A percentile compares a stretch with the other conserved stretches of the same genome.
Conservation (phyloP, 2,329 filamentous ascomycete species). For the Aspergillus amoenus region DNA sequence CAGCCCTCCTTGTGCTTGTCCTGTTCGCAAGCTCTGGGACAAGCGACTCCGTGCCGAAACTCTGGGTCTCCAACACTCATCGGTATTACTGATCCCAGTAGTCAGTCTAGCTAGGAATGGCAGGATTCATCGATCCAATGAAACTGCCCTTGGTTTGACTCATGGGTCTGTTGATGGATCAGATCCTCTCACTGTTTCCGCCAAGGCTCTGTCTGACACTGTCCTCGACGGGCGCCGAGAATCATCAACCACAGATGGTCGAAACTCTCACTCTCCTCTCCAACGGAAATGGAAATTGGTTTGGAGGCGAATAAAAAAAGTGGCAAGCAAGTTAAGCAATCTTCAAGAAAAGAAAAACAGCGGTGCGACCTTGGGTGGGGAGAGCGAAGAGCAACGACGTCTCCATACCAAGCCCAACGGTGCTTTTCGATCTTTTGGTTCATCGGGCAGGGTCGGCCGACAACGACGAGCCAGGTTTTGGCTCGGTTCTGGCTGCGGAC, state of each 20-base stretch:
- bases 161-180: not conserved
- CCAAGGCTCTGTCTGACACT: not conserved
- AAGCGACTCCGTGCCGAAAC: not conserved
- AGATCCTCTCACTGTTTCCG: not conserved
- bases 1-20: not conserved
- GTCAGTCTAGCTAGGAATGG: not conserved
- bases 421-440: conserved; percentile 1
- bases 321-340: not conserved
- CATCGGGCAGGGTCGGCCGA: not conserved
- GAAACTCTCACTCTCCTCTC: conserved; percentile 1
- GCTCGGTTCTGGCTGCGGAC: not conserved
- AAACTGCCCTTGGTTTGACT: not conserved
- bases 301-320: not conserved
- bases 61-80: conserved; percentile 2
- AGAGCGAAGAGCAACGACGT: not conserved
- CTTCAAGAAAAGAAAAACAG: conserved; percentile 1
- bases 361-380: not conserved
- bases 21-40: not conserved
- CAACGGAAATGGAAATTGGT: conserved; percentile 1
- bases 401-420: conserved; percentile 13
- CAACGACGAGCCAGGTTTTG: too few relatives aligned
- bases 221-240: not conserved
- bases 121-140: conserved; percentile 1
- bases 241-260: conserved; percentile 8
- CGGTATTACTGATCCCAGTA: too few relatives aligned